Percentiles rank a stretch among this genome's conserved stretches.
These are phyloP conservation scores for Cyberlindnera americana DNA, from an alignment of 805 yeast species.

Conservation along the genomic window DNA sequence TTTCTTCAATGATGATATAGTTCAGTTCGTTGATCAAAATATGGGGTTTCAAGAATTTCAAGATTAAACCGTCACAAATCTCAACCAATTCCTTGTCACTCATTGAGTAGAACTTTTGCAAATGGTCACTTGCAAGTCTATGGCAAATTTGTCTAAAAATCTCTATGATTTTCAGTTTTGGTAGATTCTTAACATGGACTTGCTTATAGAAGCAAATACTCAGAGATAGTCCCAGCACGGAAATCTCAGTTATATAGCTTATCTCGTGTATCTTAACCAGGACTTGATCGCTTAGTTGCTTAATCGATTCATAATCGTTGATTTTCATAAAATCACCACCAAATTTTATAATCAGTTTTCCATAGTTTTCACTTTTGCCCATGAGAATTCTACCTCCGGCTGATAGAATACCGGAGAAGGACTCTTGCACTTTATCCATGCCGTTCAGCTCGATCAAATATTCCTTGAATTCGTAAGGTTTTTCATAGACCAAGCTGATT, in stretches of 20 bases:
- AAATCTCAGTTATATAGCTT: slow-evolving; percentile 19
- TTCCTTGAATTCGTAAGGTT: slow-evolving; percentile 25
- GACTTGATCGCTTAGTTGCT: slow-evolving; percentile 10
- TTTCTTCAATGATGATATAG: slow-evolving; percentile 17
- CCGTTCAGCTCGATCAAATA: slow-evolving; percentile 24
- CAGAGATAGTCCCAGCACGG: slow-evolving; percentile 17
- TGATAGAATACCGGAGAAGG: slow-evolving; percentile 15
- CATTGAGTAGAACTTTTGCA: slow-evolving; percentile 4
- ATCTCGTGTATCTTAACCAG: slow-evolving; percentile 17
- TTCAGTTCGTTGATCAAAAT: slow-evolving; percentile 3
- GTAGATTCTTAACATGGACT: slow-evolving; percentile 12
- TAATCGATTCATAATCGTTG: slow-evolving; percentile 6
- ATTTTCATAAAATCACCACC: slow-evolving; percentile 11
- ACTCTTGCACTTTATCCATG: slow-evolving; percentile 24
- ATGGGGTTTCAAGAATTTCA: slow-evolving; percentile 15
- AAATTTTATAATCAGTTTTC: slow-evolving; percentile 23
- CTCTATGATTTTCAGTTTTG: slow-evolving; percentile 3
- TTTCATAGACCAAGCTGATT: slow-evolving; percentile 21
- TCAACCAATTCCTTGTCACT: slow-evolving; percentile 1
- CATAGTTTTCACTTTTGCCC: slow-evolving; percentile 16
- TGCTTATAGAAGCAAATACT: slow-evolving; percentile 16
- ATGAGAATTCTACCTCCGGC: slow-evolving; percentile 13
- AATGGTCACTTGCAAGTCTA: slow-evolving; percentile 11
- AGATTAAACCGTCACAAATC: slow-evolving; percentile 4
- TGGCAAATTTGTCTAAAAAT: slow-evolving; percentile 11